A percentile compares a stretch with the other conserved stretches of the same genome.
These are phyloP conservation scores for Calocybe gambosa DNA, from an alignment of 1,284 basidiomycete species.

Conservation along the genomic window DNA sequence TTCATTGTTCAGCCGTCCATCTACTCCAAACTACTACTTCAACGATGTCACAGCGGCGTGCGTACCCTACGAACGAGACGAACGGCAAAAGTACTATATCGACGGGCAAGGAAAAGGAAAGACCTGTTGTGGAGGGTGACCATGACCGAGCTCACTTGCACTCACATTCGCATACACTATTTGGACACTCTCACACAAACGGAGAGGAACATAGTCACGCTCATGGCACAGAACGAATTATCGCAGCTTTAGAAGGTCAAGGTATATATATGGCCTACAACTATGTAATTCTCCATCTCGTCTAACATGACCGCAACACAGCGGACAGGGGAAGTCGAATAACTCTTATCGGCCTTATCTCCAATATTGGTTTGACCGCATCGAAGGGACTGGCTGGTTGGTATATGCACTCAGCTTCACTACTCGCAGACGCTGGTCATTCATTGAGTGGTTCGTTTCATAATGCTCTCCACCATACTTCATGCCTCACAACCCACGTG, in stretches of 20 bases:
- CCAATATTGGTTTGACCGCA: slow-evolving; percentile 79
- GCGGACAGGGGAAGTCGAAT: slow-evolving; percentile 81
- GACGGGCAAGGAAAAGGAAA: slow-evolving; percentile 2
- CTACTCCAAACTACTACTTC: slow-evolving; percentile 3
- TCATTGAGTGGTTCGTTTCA: slow-evolving; percentile 72
- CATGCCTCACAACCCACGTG: not conserved
- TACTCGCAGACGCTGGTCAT: slow-evolving; percentile 94
- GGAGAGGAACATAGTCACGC: slow-evolving; percentile 56
- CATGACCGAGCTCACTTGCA: slow-evolving; percentile 28
- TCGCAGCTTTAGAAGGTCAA: slow-evolving; percentile 63
- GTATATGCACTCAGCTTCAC: slow-evolving; percentile 84
- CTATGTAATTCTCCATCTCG: slow-evolving; percentile 2
- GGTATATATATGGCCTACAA: slow-evolving; percentile 35
- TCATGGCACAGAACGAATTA: slow-evolving; percentile 66
- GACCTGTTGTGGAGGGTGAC: slow-evolving; percentile 10
- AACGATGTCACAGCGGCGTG: slow-evolving; percentile 29
- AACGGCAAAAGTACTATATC: slow-evolving; percentile 2
- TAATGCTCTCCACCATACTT: slow-evolving; percentile 4
- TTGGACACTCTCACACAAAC: slow-evolving; percentile 64
- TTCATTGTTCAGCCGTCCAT: slow-evolving; percentile 8
- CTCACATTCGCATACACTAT: slow-evolving; percentile 48
- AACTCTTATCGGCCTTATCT: slow-evolving; percentile 80
- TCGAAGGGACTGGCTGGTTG: slow-evolving; percentile 85
- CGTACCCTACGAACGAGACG: slow-evolving; percentile 25
- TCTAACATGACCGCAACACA: slow-evolving; percentile 5